These are phyloP conservation scores for Knoxdaviesia capensis DNA, from an alignment of 2,329 filamentous ascomycete genomes.

Conservation along the genomic window DNA sequence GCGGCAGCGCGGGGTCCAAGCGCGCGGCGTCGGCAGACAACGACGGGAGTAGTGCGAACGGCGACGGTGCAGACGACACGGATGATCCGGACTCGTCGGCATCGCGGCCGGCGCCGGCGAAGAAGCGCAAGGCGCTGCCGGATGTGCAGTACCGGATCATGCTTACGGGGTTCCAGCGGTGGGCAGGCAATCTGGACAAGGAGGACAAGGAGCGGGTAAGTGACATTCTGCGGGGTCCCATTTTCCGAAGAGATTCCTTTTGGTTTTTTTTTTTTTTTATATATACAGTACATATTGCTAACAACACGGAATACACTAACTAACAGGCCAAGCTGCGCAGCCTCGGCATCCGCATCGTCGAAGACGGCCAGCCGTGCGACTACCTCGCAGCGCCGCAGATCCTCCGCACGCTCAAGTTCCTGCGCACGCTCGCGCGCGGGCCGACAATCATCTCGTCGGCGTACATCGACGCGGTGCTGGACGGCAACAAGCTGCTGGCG, in stretches of 20 bases:
- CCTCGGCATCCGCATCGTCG: conserved; percentile 62
- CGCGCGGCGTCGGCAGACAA: conserved; percentile 9
- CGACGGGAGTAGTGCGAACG: too few relatives aligned
- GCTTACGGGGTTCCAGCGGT: conserved; percentile 67
- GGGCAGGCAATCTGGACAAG: conserved; percentile 51
- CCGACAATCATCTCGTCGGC: conserved; percentile 56
- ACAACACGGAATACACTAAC: background rate
- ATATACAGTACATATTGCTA: too few relatives aligned
- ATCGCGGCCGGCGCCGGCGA: conserved; percentile 37
- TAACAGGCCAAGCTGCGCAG: conserved; percentile 58
- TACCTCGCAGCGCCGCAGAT: conserved; percentile 76
- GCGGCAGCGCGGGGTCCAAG: conserved; percentile 8
- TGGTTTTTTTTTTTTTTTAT: conserved; percentile 5
- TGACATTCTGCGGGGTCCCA: too few relatives aligned
- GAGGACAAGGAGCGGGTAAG: conserved; percentile 68
- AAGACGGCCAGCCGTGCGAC: conserved; percentile 57
- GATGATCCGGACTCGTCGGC: conserved; percentile 27
- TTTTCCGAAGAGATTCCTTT: too few relatives aligned
- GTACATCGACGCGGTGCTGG: conserved; percentile 62
- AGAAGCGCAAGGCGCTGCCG: conserved; percentile 18
- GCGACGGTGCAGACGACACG: too few relatives aligned
- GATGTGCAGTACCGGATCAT: conserved; percentile 45
- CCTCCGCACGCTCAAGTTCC: conserved; percentile 83
- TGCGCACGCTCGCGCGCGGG: conserved; percentile 65
- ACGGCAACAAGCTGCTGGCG: conserved; percentile 42